A percentile compares a stretch with the other conserved stretches of the same genome.
Conservation (phyloP, 768 basidiomycete genomes). For the Pleurotus citrinopileatus region DNA sequence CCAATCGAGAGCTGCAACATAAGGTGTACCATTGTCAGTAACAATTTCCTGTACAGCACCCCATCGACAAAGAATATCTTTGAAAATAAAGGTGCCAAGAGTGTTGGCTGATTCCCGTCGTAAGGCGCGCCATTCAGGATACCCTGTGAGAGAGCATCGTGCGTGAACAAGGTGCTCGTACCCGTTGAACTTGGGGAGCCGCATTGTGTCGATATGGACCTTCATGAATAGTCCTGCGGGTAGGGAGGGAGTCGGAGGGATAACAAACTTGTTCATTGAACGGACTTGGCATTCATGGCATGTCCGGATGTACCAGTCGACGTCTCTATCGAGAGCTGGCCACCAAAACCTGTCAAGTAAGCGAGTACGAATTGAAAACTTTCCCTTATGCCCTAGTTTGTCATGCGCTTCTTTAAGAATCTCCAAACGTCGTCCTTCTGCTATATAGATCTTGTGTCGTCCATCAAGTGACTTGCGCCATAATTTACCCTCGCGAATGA, state of each 20-base stretch:
- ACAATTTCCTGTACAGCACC: slow-evolving; percentile 29
- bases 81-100: slow-evolving; percentile 28
- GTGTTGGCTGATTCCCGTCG: slow-evolving; percentile 22
- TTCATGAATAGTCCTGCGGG: slow-evolving; percentile 28
- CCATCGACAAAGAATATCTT: slow-evolving; percentile 17
- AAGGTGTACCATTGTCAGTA: slow-evolving; percentile 30
- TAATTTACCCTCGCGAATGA: slow-evolving; percentile 11
- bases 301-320: slow-evolving; percentile 22
- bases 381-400: slow-evolving; percentile 23
- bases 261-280: slow-evolving; percentile 21
- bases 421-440: slow-evolving; percentile 10
- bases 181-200: slow-evolving; percentile 29
- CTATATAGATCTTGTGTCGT: slow-evolving; percentile 21
- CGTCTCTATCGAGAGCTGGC: slow-evolving; percentile 21
- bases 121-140: slow-evolving; percentile 27
- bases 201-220: slow-evolving; percentile 38
- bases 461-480: slow-evolving; percentile 20
- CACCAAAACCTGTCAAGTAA: slow-evolving; percentile 30
- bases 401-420: slow-evolving; percentile 22
- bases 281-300: slow-evolving; percentile 32
- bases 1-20: slow-evolving; percentile 18
- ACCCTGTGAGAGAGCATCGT: slow-evolving; percentile 28
- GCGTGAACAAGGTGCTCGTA: slow-evolving; percentile 35
- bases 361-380: slow-evolving; percentile 17
- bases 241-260: slow-evolving; percentile 16